These are phyloP conservation scores for Raffaelea ambrosiae DNA, from an alignment of 2,329 filamentous ascomycete genomes.

Conservation along the genomic window DNA sequence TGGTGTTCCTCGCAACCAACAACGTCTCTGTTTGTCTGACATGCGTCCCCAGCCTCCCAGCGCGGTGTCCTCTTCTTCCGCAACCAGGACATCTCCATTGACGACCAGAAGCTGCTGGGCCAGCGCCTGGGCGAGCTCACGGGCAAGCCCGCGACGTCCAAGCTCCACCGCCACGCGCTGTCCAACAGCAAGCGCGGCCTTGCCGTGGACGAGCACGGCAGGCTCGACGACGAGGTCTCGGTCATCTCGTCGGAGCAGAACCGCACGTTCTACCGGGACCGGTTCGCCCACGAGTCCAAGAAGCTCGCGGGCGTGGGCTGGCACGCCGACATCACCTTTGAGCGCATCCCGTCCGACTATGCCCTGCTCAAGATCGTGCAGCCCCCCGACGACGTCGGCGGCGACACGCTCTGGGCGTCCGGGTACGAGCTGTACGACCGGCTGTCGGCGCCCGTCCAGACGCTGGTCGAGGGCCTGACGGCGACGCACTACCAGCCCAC, in stretches of 20 bases:
- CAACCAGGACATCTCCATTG: slow-evolving; percentile 35
- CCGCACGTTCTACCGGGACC: slow-evolving; percentile 28
- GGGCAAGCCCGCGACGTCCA: slow-evolving; percentile 33
- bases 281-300: slow-evolving; percentile 19
- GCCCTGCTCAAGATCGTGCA: slow-evolving; percentile 33
- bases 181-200: slow-evolving; percentile 36
- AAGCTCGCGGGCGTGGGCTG: slow-evolving; percentile 26
- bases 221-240: slow-evolving; percentile 38
- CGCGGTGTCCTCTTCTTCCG: slow-evolving; percentile 47
- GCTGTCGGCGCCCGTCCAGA: slow-evolving; percentile 17
- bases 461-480: slow-evolving; percentile 18
- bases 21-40: background rate
- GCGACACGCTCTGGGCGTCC: slow-evolving; percentile 32
- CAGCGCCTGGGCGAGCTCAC: slow-evolving; percentile 37
- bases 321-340: slow-evolving; percentile 42
- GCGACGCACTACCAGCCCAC: slow-evolving; percentile 22
- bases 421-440: slow-evolving; percentile 33
- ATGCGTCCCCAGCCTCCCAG: slow-evolving; percentile 36
- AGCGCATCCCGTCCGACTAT: slow-evolving; percentile 36
- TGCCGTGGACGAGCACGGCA: slow-evolving; percentile 32
- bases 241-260: slow-evolving; percentile 36
- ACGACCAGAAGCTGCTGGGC: slow-evolving; percentile 42
- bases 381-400: slow-evolving; percentile 31
- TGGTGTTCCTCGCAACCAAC: background rate
- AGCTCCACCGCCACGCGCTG: slow-evolving; percentile 36